Base-by-base conservation (phyloP, 495 filamentous ascomycete genomes). In the Usnea hakonensis region DNA sequence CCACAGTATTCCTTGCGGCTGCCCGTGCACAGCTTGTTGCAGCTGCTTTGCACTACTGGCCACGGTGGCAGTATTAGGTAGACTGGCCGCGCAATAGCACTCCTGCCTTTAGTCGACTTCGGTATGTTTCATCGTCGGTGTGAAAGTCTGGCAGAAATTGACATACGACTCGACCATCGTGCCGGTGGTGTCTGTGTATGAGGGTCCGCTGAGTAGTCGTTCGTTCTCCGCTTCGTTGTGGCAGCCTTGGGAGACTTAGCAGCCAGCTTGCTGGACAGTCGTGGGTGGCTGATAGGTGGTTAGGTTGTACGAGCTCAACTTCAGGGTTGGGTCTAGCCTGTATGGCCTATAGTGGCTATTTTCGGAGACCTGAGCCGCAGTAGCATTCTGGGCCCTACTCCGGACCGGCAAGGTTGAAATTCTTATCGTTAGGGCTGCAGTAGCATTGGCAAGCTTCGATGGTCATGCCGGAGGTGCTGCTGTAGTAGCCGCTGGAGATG, bases 361-460 rank as follows among this genome's bases (percentile, higher is more conserved):
- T 48, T 28, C 13, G 21, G 44, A 48, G 44, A 28, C 44, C 44
- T 32, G 41, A 26, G 57, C 43, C 57, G 53, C 71, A 75, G 52
- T 71, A 74, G 63, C 73, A 74, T 60, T 71, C 70, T 26, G 67
- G 55, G 5, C 58, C 66, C 26, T 74, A 72, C 44, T 74, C 73
- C 30, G 72, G 62, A 28, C 73, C 73, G 13, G 77, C 75, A 23
- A 48, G 44, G 44, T 1, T 1, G 21, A 75, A 66, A 5, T 64
- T 58, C 57, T 65, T 76, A 17, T 73, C 72, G 16, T 65, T 65
- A 36, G 37, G 60, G 16, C 67, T 44, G 65, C 79, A 80, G 41
- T 69, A 76, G 19, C 62, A 40, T 8, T 74, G 66, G 50, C 79
- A 80, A 40, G 69, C 55, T 54, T 76, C 76, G 44, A 76, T 68